These are phyloP conservation scores for Centrapalus pauciflorus DNA, from an alignment of 129 eudicot species.

Conservation along the genomic window DNA sequence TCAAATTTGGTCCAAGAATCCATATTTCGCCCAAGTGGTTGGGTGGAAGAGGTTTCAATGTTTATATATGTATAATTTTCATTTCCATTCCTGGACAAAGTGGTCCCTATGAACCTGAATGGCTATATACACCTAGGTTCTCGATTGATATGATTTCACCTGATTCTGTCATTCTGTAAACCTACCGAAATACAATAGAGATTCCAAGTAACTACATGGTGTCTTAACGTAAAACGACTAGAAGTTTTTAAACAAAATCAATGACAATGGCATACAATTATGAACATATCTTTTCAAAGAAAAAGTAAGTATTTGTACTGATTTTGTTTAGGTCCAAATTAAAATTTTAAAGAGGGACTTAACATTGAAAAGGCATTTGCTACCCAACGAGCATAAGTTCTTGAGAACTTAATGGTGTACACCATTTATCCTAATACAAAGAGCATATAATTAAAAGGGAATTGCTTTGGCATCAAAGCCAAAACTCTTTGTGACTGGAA, in stretches of 20 bases:
- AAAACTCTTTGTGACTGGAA: too few species aligned
- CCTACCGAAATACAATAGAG: slow-evolving; percentile 16
- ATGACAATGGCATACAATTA: not conserved
- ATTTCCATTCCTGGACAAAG: slow-evolving; percentile 67
- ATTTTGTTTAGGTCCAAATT: not conserved
- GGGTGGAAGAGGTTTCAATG: slow-evolving; percentile 72
- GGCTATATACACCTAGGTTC: slow-evolving; percentile 28
- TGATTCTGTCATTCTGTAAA: slow-evolving; percentile 46
- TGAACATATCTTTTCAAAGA: not conserved
- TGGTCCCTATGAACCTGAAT: slow-evolving; percentile 56
- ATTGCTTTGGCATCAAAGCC: too few species aligned
- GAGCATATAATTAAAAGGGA: too few species aligned
- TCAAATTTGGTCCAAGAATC: slow-evolving; percentile 79
- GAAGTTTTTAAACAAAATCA: not conserved
- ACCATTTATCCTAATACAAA: too few species aligned
- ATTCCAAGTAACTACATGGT: not conserved
- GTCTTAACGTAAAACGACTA: too few species aligned
- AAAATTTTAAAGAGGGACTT: not conserved
- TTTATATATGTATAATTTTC: slow-evolving; percentile 54
- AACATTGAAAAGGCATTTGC: too few species aligned
- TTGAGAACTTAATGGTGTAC: too few species aligned
- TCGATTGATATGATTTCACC: slow-evolving; percentile 62
- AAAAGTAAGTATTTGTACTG: not conserved
- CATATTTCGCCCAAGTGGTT: slow-evolving; percentile 79
- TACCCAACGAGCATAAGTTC: too few species aligned